Percentiles rank a stretch among this genome's conserved stretches.
These are phyloP conservation scores for Cordyceps militaris DNA, from an alignment of 2,329 filamentous ascomycete species.

Conservation along the genomic window DNA sequence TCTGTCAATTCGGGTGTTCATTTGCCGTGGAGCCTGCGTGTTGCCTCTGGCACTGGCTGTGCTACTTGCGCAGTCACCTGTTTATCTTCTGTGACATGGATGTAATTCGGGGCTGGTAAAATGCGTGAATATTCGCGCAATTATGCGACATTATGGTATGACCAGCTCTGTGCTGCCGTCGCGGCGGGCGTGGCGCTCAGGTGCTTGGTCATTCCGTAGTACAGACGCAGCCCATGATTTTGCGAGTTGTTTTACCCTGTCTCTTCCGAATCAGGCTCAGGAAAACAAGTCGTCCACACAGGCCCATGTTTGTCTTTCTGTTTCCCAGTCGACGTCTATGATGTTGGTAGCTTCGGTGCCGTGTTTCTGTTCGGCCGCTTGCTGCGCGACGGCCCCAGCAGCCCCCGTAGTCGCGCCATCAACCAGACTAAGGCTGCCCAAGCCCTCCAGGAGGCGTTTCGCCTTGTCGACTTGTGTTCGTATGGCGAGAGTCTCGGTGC, in stretches of 20 bases:
- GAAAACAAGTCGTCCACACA: conserved; percentile 35
- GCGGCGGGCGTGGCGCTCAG: not conserved
- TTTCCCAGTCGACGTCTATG: conserved; percentile 15
- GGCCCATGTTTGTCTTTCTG: conserved; percentile 33
- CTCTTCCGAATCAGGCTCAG: conserved; percentile 16
- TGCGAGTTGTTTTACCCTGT: not conserved
- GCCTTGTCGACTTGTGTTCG: conserved; percentile 64
- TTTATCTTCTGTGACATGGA: not conserved
- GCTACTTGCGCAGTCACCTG: not conserved
- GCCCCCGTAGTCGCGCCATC: conserved; percentile 16
- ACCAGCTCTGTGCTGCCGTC: not conserved
- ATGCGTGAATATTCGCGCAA: not conserved
- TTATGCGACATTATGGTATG: not conserved
- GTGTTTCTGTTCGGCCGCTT: conserved; percentile 16
- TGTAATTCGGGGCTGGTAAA: not conserved
- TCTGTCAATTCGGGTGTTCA: not conserved
- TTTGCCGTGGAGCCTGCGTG: not conserved
- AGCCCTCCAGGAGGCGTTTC: conserved; percentile 61
- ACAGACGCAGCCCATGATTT: not conserved
- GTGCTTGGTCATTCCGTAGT: not conserved
- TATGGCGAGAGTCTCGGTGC: conserved; percentile 65
- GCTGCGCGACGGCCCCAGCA: not conserved
- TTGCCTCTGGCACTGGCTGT: not conserved
- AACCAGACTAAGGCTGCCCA: conserved; percentile 45
- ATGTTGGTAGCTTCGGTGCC: conserved; percentile 8